Evolutionary conservation across 192 early-diverging fungal species (phyloP).

Genomic region (Dimargaris cristalligena): DNA sequence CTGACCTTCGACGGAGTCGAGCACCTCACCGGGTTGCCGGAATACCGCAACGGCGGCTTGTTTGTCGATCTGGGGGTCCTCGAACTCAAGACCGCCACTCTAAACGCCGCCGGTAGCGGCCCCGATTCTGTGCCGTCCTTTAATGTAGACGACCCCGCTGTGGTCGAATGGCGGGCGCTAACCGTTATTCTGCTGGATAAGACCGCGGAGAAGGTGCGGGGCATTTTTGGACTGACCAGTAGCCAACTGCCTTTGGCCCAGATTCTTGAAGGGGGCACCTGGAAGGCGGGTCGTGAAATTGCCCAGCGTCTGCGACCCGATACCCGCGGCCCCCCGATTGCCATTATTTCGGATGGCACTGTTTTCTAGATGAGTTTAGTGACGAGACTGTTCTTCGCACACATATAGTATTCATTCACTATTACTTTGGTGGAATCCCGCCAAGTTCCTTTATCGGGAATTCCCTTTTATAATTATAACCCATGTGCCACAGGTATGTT

Average conservation of each 20-base stretch:
- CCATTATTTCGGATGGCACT: constrained; percentile 71
- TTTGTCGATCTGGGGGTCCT: constrained; percentile 76
- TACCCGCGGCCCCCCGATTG: constrained; percentile 82
- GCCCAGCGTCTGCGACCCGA: constrained; percentile 57
- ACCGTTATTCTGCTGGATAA: constrained; percentile 69
- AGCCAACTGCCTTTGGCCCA: constrained; percentile 59
- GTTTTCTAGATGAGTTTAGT: constrained; percentile 67
- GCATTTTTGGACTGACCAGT: constrained; percentile 28
- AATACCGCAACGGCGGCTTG: constrained; percentile 75
- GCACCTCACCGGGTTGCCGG: constrained; percentile 68
- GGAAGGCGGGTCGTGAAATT: constrained; percentile 85
- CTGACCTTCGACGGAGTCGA: constrained; percentile 36
- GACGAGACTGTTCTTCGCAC: not conserved
- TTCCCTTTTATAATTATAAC: not conserved
- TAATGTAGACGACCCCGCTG: constrained; percentile 56
- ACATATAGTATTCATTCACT: too few species aligned
- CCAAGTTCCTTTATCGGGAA: not conserved
- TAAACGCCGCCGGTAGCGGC: constrained; percentile 24
- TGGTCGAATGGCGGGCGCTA: constrained; percentile 88
- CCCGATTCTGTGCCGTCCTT: constrained; percentile 64
- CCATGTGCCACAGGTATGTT: constrained; percentile 15
- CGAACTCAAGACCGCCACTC: constrained; percentile 29
- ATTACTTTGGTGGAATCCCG: not conserved
- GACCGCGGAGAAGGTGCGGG: constrained; percentile 45
- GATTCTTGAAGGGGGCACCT: constrained; percentile 82